Base-by-base conservation (phyloP, 441 rosid species). In the Manihot esculenta region DNA sequence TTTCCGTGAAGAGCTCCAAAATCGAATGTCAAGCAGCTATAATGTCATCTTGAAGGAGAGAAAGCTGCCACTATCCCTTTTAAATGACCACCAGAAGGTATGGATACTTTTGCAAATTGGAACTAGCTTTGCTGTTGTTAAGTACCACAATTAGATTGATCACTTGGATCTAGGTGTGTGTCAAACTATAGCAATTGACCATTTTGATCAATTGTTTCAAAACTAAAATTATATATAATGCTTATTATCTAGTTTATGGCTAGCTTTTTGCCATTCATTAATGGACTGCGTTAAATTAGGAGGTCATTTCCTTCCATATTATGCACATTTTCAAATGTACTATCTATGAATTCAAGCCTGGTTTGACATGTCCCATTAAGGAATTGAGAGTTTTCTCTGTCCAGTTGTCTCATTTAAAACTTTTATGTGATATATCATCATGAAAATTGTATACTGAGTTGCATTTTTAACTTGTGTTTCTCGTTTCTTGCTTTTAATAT, bases 21-120 rank as follows among this genome's bases (percentile, higher is more conserved):
- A 62, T 58, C 88, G 85, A 56, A 90, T 82, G 89, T 87, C 96
- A 1, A 91, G 84, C 68, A 82, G 66, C 72, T 89, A 84, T 44
- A 93, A 91, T 81, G 97, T 95, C 38, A 80, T 95, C 48, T 71
- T 95, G 83, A 89, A 86, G 83, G 92, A 84, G 79, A 88, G 84
- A 83, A 91, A 88, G 74, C 74, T 93, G 73, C 99, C 98, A 0
- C 64, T 93, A 64, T 91, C 98, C 18, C 97, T 93, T 12, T 84
- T 95, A 70, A 86, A 82, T 65, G 97, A 89, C 80, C 88, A 82
- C 70, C 82, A 81, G 73, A 89, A 94, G 89, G 98, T 90, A 79
- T 15, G 49, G 59, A 14, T 45, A 14, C 49, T 11, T 45, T 45
- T 45, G 15, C 12, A 45, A 45, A 45, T 14, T 10, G 49, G 15